Evolutionary conservation across 2,329 filamentous ascomycete species (phyloP), one percentile per base, ranked within the genome.

Genomic region (Catunica adiposa): DNA sequence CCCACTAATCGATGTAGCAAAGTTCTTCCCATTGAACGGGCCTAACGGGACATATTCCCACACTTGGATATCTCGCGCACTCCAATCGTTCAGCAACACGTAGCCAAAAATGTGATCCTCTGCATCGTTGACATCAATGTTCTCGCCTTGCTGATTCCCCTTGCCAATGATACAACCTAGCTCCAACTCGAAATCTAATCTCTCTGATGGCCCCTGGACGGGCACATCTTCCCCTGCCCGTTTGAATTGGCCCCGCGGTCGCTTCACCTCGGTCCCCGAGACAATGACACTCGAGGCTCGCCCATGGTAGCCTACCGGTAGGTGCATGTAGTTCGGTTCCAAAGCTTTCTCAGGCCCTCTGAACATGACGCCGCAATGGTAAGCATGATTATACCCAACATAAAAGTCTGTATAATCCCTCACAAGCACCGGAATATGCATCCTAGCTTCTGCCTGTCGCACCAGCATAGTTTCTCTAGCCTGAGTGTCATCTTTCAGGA

Each of bases 391-490:
- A 59, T 79, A 66, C n/a, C 84, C 84, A 7, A 80, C 83, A 63
- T 83, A 88, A 70, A 88, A 87, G 65, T 88, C 84, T 6, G 83
- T 84, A 64, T 87, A 87, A 64, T 87, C 84, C 40, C 82, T 81
- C 62, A 87, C 85, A 54, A 75, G 72, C 74, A 88, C 77, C 1
- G 84, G 84, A 1, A 87, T 63, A 61, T 86, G 82, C 57, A 58
- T 46, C 17, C 14, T 47, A 8, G 25, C 47, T 5, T 26, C 20
- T 11, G 6, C 34, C 14, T 15, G n/a, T n/a, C n/a, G 17, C 25
- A 22, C 20, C 17, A 56, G 22, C 1, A 58, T 51, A 17, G 22
- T 47, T 7, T 22, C 34, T 7, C 26, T 50, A 15, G 51, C 26
- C 9, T 14, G 53, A 1, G 40, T 31, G 31, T 58, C 46, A 40